phyloP scores from a whole-genome alignment of 2,329 filamentous ascomycete species.

The Penicillium capsulatum region DNA sequence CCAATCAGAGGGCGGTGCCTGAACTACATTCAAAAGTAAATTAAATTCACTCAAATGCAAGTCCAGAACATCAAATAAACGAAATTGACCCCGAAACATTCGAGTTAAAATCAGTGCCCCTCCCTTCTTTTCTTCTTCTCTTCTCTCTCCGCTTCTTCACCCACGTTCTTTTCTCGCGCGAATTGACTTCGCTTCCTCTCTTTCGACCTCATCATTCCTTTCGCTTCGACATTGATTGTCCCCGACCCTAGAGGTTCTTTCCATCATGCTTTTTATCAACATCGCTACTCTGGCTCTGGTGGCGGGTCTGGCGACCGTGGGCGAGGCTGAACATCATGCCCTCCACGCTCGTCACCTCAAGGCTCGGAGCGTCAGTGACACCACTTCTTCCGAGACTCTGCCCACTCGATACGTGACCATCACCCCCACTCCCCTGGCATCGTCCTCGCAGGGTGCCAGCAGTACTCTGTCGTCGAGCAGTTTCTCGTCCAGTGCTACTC shows the following conservation, averaged over 20 bases:
- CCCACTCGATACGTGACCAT: slow-evolving; percentile 5
- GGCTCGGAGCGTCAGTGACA: neutral
- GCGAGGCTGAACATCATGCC: slow-evolving; percentile 31
- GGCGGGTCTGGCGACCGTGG: slow-evolving; percentile 33
- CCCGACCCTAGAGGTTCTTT: slow-evolving; percentile 4
- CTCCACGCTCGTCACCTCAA: slow-evolving; percentile 22
- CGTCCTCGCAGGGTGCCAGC: slow-evolving; percentile 4
- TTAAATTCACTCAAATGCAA: no score
- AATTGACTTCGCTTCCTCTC: slow-evolving; percentile 5
- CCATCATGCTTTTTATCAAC: slow-evolving; percentile 37
- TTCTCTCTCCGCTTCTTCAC: neutral
- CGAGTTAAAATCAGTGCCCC: no score
- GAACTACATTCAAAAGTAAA: no score
- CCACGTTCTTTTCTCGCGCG: slow-evolving; percentile 2
- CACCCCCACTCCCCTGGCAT: slow-evolving; percentile 3
- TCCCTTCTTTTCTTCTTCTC: neutral
- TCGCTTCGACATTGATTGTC: slow-evolving; percentile 24
- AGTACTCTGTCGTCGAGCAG: slow-evolving; percentile 9
- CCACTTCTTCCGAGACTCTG: slow-evolving; percentile 8
- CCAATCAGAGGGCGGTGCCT: no score
- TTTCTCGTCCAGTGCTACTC: no score
- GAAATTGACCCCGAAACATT: no score
- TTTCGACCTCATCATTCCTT: slow-evolving; percentile 1
- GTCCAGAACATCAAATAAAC: no score
- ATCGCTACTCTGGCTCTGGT: slow-evolving; percentile 36